Conservation (phyloP, 169 alveolate species). For the Eimeria brunetti region DNA sequence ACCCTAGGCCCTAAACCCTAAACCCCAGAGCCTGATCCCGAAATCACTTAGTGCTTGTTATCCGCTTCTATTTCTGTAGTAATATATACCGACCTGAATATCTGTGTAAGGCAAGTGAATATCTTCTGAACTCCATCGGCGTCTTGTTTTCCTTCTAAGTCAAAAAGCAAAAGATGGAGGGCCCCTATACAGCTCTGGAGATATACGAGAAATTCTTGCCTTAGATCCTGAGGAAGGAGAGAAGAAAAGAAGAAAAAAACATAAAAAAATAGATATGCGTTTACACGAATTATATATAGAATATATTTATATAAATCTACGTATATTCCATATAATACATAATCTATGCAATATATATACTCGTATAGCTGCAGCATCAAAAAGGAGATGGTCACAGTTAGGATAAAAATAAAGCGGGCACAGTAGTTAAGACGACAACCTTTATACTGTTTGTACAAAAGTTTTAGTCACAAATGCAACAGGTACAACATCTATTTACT, state of each 20-base stretch:
- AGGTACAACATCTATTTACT: too few relatives aligned
- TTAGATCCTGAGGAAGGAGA: constrained; percentile 18
- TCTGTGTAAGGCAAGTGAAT: constrained; percentile 40
- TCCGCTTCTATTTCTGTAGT: neutral
- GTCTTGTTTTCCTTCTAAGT: constrained; percentile 36
- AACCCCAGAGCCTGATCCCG: neutral
- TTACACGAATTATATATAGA: too few relatives aligned
- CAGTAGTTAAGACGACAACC: too few relatives aligned
- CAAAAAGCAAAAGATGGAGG: constrained; percentile 25
- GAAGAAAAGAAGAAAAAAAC: neutral
- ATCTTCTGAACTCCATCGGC: constrained; percentile 56
- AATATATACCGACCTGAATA: neutral
- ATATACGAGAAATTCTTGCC: constrained; percentile 2
- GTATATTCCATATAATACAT: too few relatives aligned
- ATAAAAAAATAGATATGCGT: neutral
- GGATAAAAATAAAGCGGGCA: too few relatives aligned
- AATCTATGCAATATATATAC: too few relatives aligned
- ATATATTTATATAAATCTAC: too few relatives aligned
- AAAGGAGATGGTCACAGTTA: neutral
- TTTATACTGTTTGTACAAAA: too few relatives aligned
- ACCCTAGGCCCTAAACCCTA: neutral
- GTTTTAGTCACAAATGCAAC: too few relatives aligned
- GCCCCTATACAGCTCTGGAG: constrained; percentile 29
- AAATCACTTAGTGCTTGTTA: neutral
- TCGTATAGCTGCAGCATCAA: neutral